Base-by-base conservation (phyloP, 108 stramenopile genomes). In the Nitzschia sp. region DNA sequence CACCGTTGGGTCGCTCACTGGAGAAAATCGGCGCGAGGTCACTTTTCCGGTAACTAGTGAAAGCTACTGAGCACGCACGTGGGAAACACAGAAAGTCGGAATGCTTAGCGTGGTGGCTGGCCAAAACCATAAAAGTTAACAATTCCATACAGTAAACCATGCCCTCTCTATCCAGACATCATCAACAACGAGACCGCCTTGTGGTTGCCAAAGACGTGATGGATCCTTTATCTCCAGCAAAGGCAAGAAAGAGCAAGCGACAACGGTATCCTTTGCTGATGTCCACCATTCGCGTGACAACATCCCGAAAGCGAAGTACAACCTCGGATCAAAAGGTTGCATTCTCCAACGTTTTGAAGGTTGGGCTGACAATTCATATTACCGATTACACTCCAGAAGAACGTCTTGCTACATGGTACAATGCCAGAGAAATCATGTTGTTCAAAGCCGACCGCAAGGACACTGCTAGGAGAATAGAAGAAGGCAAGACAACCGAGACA, bases 381-480 rank as follows among this genome's bases (percentile, higher is more conserved):
- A 17, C n/a, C n/a, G 62, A 46, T 11, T 63, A 46, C 23, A 63
- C 42, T 24, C 25, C 26, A 11, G 45, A 46, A 63, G 62, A 63
- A 25, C 42, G 17, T 19, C 1, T n/a, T 13, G 42, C 30, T 24
- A 46, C 62, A 1, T 63, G 42, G 42, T 46, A 46, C 26, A 26
- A 46, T 21, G 19, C 34, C 13, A 8, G 26, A 1, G 62, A 63
- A 13, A 18, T 63, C 21, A 26, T 46, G 2, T 15, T 13, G 0
- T 35, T 63, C n/a, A 63, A 63, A 35, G 36, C 42, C 42, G 62
- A 63, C 9, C n/a, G 62, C 26, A 42, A 24, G 3, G 36, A 42
- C 18, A 46, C 42, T 19, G 34, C 42, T 1, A 63, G 26, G 25
- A 36, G 62, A 2, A 63, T 63, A 2, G 34, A 63, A 19, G 9